Base-by-base conservation (phyloP, 371 early-diverging fungal species). In the Thermomucor indicae-seudaticae region DNA sequence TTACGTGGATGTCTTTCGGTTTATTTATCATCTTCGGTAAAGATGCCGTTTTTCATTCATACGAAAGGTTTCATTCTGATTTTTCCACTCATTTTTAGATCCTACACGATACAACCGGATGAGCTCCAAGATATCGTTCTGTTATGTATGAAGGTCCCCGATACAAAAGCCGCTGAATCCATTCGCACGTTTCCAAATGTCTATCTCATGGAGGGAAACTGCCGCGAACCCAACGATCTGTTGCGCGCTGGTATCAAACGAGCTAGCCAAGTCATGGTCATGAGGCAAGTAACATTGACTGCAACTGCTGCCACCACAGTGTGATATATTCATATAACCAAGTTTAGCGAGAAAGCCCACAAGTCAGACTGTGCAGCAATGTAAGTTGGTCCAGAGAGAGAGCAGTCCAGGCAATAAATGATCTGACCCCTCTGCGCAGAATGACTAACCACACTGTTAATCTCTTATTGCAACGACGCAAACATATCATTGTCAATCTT, bases 181-280 rank as follows among this genome's bases (percentile, higher is more conserved):
- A 58, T 82, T 14, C 57, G 65, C 20, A 62, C 67, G 31, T 80
- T 82, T 49, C 82, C 82, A 0, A 64, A 66, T 23, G 72, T 82
- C 3, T 72, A 65, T 45, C 4, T 17, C 11, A 28, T 23, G 22
- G 40, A 79, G 76, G 83, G 83, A 12, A 67, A 77, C 38, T 80
- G 79, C 43, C 71, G 80, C 17, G 65, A 75, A 11, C 80, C 79
- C 11, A 76, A 80, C 47, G 83, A 82, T 50, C 56, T 82, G 5
- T 60, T 80, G 3, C 63, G 75, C 27, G 83, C 83, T 0, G 83
- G 83, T 14, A 69, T 79, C 4, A 64, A 71, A 35, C 56, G 67
- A 19, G 82, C 82, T n/a, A 69, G 70, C 1, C 78, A 75, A 47
- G 76, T 82, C 6, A 80, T 82, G 23, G 65, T 82, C 6, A 80